Base-by-base conservation (phyloP, 345 rosid genomes). In the Turnera subulata region DNA sequence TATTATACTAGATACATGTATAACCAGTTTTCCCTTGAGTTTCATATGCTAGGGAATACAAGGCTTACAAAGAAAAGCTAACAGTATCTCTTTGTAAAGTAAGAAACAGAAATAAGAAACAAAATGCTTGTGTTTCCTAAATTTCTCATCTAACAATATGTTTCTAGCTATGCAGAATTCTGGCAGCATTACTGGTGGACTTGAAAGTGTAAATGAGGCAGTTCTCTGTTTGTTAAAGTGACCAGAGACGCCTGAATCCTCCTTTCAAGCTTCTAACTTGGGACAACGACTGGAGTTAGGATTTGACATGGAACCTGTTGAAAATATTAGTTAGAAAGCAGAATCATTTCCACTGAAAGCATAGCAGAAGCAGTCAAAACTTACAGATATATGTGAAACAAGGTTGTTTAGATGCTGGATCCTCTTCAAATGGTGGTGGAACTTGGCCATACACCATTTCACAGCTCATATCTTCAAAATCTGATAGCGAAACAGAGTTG, bases 401-500 rank as follows among this genome's bases (percentile, higher is more conserved):
- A 18, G 88, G 85, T 71, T 82, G 92, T 53, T 72, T 80, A 49
- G 78, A 58, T 56, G 62, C 89, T 20, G 79, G 82, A 70, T 92
- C 97, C 48, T 86, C 91, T 66, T 89, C 89, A 48, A 89, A 78
- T 6, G 81, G 55, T 0, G 94, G 93, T 35, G 97, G 98, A 50
- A 58, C 82, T 76, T 89, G 96, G 22, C 97, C 97, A 33, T 89
- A 86, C 37, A 86, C 84, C 98, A 89, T 92, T 63, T 92, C 96
- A 22, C 95, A 92, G 59, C 96, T 89, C 98, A 92, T 89, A 63
- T 92, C 96, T 64, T 92, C 98, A 69, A 84, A 89, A 76, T 89
- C 98, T 89, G 77, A 53, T 24, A 21, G 53, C 53, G 6, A 40
- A 64, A 61, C 22, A 44, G 12, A 23, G 22, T 39, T 29, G 20